Evolutionary conservation across 768 basidiomycete genomes (phyloP).

Genomic region (Fistulinella prunicolor): DNA sequence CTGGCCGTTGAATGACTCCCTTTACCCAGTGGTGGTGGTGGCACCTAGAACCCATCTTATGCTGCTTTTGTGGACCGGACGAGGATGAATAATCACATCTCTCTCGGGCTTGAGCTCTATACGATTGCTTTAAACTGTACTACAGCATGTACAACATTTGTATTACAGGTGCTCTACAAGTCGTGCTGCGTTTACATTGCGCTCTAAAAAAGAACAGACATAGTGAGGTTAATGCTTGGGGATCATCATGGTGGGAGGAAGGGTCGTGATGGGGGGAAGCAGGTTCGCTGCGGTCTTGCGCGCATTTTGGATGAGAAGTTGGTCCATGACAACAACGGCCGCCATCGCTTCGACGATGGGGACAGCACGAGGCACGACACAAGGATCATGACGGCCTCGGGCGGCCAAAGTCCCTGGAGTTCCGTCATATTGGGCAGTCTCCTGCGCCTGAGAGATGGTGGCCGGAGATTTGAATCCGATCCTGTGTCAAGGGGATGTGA

Average conservation of each 20-base stretch:
- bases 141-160: conserved; percentile 4
- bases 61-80: conserved; percentile 60
- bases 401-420: conserved; percentile 85
- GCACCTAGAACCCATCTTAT: conserved; percentile 61
- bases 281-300: conserved; percentile 69
- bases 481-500: conserved; percentile 46
- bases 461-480: conserved; percentile 98
- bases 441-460: conserved; percentile 90
- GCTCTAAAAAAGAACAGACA: not conserved
- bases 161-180: conserved; percentile 14
- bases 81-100: conserved; percentile 40
- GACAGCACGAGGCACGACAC: conserved; percentile 94
- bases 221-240: conserved; percentile 34
- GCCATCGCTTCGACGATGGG: conserved; percentile 99
- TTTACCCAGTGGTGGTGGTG: conserved; percentile 79
- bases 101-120: not conserved
- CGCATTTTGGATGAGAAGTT: conserved; percentile 85
- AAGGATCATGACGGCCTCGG: conserved; percentile 93
- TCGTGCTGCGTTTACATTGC: no score
- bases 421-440: conserved; percentile 92
- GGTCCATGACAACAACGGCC: conserved; percentile 91
- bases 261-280: conserved; percentile 82
- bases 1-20: not conserved
- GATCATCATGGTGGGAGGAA: conserved; percentile 90
- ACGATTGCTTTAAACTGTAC: not conserved